Evolutionary conservation across 2,329 filamentous ascomycete species (phyloP).

Genomic region (Verticillium alfalfae): DNA sequence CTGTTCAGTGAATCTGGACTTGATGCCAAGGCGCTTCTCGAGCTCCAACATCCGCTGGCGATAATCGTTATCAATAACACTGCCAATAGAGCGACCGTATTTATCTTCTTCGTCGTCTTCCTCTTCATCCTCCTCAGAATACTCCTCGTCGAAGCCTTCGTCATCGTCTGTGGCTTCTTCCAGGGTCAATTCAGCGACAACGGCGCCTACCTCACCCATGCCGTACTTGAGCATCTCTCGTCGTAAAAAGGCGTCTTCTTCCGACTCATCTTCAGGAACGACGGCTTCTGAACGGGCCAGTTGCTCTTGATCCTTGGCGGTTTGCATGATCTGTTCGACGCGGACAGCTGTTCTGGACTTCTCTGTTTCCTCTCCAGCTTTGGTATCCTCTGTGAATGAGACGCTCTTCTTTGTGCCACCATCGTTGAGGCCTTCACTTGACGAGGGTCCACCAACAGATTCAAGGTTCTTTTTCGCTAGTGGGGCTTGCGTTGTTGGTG

Average conservation of each 20-base stretch:
- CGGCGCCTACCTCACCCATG: slow-evolving; percentile 79
- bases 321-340: slow-evolving; percentile 51
- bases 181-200: slow-evolving; percentile 86
- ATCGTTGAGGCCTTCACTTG: not conserved
- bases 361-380: slow-evolving; percentile 33
- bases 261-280: slow-evolving; percentile 68
- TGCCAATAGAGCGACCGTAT: slow-evolving; percentile 65
- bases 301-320: slow-evolving; percentile 49
- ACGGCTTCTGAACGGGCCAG: slow-evolving; percentile 43
- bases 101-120: slow-evolving; percentile 69
- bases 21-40: slow-evolving; percentile 67
- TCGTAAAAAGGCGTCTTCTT: slow-evolving; percentile 74
- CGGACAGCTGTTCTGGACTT: slow-evolving; percentile 37
- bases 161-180: slow-evolving; percentile 60
- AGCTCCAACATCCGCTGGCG: slow-evolving; percentile 79
- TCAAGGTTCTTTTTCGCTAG: slow-evolving; percentile 20
- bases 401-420: slow-evolving; percentile 44
- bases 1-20: slow-evolving; percentile 36
- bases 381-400: slow-evolving; percentile 57
- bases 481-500: not conserved
- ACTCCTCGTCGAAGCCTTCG: slow-evolving; percentile 44
- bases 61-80: slow-evolving; percentile 68
- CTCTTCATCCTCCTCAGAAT: slow-evolving; percentile 37
- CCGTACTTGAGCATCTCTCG: slow-evolving; percentile 89
- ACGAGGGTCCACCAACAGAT: not conserved